A percentile compares a stretch with the other conserved stretches of the same genome.
phyloP scores from a whole-genome alignment of 108 stramenopile genomes.

The Bacterosira constricta region DNA sequence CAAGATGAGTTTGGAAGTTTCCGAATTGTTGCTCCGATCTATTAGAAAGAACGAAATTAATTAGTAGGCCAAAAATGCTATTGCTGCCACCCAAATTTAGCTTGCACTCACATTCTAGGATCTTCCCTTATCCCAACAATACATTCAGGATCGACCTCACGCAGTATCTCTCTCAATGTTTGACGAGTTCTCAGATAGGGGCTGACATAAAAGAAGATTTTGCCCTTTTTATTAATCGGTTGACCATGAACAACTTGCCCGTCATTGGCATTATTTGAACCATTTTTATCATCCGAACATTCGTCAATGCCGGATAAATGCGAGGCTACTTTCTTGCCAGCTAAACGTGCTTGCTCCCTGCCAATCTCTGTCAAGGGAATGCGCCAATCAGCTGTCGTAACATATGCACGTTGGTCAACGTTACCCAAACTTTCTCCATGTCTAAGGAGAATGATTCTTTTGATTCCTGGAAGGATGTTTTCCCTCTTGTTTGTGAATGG shows the following conservation, averaged over 20 bases:
- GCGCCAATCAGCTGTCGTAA: conserved; percentile 59
- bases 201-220: conserved; percentile 53
- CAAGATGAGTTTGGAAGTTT: conserved; percentile 74
- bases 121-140: conserved; percentile 75
- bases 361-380: conserved; percentile 49
- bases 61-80: too few relatives aligned
- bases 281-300: not conserved
- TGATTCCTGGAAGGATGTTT: conserved; percentile 34
- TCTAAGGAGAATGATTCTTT: conserved; percentile 65
- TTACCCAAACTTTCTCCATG: conserved; percentile 77
- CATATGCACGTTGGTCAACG: conserved; percentile 61
- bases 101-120: conserved; percentile 61
- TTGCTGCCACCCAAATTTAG: too few relatives aligned
- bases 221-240: too few relatives aligned
- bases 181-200: conserved; percentile 68
- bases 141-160: conserved; percentile 42
- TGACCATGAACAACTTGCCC: too few relatives aligned
- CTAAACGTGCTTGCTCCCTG: conserved; percentile 19
- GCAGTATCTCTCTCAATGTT: conserved; percentile 48
- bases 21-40: conserved; percentile 83
- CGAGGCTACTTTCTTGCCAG: conserved; percentile 6
- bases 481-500: not conserved
- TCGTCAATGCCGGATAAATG: not conserved
- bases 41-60: too few relatives aligned
- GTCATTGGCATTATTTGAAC: too few relatives aligned